Evolutionary conservation across 1,284 basidiomycete genomes (phyloP), one percentile per base, ranked within the genome.

Genomic region (Puccinia brachypodii): DNA sequence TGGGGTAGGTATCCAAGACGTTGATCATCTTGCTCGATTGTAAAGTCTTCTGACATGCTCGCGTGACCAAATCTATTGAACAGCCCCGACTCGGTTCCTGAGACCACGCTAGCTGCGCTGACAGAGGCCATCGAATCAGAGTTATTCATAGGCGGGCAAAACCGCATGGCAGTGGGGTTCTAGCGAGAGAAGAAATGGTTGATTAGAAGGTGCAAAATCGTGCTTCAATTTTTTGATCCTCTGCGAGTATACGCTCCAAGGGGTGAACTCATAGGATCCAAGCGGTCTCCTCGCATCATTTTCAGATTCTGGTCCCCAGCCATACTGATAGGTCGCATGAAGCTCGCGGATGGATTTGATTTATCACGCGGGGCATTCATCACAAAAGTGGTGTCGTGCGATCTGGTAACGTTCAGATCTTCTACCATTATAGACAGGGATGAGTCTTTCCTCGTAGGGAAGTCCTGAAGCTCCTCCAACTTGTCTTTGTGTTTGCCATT

Each of bases 311-410:
- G 69, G 33, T 81, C 78, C n/a, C 69, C 38, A 38, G 78, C 58
- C 71, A 81, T 62, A 74, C 78, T 81, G 36, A 74, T 62, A 14
- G 78, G 78, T 40, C 78, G 69, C 56, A 81, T 72, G 33, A 81
- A 81, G 36, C 56, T 81, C 40, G 58, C 78, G 38, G 72, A 50
- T 8, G 78, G 78, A 47, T 79, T 79, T 16, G 38, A 13, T 38
- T 0, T 0, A 31, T 53, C 28, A 36, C 9, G 50, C 9, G 36
- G 36, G 19, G 7, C 11, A 38, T 58, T 53, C 56, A 64, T 76
- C n/a, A 50, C 28, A 25, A 62, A 53, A 4, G 56, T 76, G 11
- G 73, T 75, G 25, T 42, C 38, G 25, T 75, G n/a, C 3, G 64
- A 68, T 53, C 28, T n/a, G 14, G 44, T 19, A 53, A 72, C 3